A percentile compares a stretch with the other conserved stretches of the same genome.
Conservation (phyloP, 2,329 filamentous ascomycete species). For the Trichoderma pleuroti region DNA sequence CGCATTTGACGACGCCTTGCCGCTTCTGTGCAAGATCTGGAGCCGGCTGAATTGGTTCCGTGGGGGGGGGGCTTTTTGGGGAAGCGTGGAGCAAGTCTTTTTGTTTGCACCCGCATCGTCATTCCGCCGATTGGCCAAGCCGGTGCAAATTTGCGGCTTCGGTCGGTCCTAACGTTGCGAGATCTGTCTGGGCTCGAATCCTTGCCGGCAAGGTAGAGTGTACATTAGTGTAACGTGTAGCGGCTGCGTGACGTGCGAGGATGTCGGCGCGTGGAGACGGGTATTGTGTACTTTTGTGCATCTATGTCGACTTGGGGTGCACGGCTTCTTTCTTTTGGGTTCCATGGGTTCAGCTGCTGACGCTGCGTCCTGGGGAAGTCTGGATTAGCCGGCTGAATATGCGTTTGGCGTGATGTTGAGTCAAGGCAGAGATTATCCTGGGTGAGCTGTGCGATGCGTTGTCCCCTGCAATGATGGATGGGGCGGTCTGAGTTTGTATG, state of each 20-base stretch:
- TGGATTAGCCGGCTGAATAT: neutral
- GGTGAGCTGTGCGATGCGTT: neutral
- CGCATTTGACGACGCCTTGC: neutral
- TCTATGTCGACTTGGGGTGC: neutral
- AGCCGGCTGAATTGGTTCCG: constrained; percentile 12
- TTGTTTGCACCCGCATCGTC: neutral
- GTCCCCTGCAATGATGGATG: neutral
- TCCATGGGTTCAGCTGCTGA: neutral
- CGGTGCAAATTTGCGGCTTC: neutral
- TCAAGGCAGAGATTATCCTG: neutral
- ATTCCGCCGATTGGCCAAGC: constrained; percentile 1
- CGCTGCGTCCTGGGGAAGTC: neutral
- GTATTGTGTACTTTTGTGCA: neutral
- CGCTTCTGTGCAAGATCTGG: constrained; percentile 1
- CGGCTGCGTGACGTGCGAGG: neutral
- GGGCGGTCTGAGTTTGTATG: neutral
- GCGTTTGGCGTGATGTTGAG: neutral
- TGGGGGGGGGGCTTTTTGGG: neutral
- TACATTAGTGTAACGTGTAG: neutral
- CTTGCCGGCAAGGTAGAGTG: neutral
- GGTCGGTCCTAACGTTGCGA: neutral
- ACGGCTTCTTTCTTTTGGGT: neutral
- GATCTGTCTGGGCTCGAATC: neutral
- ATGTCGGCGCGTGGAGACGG: neutral
- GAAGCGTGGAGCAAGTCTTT: neutral